These are phyloP conservation scores for Pythium folliculosum DNA, from an alignment of 352 stramenopile genomes.

Conservation along the genomic window DNA sequence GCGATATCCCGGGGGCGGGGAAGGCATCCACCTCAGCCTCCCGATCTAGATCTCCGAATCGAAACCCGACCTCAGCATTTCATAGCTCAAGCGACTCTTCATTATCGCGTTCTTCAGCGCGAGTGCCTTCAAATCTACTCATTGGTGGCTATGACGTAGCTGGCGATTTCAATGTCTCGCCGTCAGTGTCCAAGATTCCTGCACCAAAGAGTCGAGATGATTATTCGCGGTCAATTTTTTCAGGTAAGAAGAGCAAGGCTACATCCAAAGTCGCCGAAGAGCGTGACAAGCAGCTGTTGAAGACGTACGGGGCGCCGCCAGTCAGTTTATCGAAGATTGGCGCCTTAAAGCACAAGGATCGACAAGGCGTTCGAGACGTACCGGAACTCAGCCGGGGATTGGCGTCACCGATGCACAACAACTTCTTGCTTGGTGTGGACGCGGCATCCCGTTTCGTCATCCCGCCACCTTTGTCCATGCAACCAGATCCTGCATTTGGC, in stretches of 20 bases:
- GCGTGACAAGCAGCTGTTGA: slow-evolving; percentile 47
- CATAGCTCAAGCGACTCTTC: not conserved
- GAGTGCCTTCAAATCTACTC: slow-evolving; percentile 25
- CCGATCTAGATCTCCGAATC: slow-evolving; percentile 40
- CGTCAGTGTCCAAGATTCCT: slow-evolving; percentile 38
- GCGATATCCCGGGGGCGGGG: slow-evolving; percentile 5
- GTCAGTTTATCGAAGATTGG: slow-evolving; percentile 1
- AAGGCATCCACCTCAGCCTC: slow-evolving; percentile 24
- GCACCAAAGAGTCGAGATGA: slow-evolving; percentile 48
- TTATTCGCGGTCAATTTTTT: slow-evolving; percentile 23
- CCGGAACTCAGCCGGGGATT: slow-evolving; percentile 1
- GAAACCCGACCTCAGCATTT: slow-evolving; percentile 18
- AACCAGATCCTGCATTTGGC: slow-evolving; percentile 17
- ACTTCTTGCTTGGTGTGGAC: slow-evolving; percentile 23
- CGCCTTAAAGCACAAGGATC: slow-evolving; percentile 20
- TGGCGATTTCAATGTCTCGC: slow-evolving; percentile 11
- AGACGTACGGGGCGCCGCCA: slow-evolving; percentile 49
- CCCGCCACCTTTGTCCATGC: slow-evolving; percentile 45
- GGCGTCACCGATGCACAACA: slow-evolving; percentile 25
- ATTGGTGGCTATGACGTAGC: slow-evolving; percentile 26
- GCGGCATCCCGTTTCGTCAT: slow-evolving; percentile 45
- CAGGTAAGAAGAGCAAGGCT: slow-evolving; percentile 14
- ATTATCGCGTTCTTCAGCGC: slow-evolving; percentile 38
- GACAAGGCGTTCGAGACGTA: slow-evolving; percentile 15
- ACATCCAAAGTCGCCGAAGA: slow-evolving; percentile 41